A percentile compares a stretch with the other conserved stretches of the same genome.
Evolutionary conservation across 805 yeast genomes (phyloP).

Genomic region (Cephaloascus fragrans): DNA sequence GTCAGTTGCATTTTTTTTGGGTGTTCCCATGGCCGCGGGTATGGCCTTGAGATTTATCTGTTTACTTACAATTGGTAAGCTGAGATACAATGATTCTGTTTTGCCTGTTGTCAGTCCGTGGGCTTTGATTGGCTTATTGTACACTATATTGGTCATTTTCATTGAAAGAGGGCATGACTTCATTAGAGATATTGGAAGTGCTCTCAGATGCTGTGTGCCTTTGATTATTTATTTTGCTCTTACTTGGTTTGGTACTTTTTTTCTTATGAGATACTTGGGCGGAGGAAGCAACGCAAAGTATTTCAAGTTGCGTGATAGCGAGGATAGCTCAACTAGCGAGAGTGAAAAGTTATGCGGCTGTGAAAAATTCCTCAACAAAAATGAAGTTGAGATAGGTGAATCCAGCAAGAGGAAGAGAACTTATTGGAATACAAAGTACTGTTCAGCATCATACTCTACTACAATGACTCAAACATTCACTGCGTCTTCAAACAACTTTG

Average conservation of each 20-base stretch:
- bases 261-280: constrained; percentile 19
- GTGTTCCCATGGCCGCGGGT: constrained; percentile 41
- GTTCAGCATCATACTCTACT: constrained; percentile 28
- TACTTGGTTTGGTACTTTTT: constrained; percentile 36
- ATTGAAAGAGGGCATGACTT: constrained; percentile 39
- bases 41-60: constrained; percentile 25
- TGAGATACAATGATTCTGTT: constrained; percentile 20
- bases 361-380: too few relatives aligned
- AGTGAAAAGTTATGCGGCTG: constrained; percentile 39
- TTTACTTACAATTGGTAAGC: constrained; percentile 15
- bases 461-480: constrained; percentile 44
- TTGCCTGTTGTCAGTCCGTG: constrained; percentile 36
- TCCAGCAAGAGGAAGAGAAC: neutral
- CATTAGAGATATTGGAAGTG: constrained; percentile 36
- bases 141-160: constrained; percentile 41
- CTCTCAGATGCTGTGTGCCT: constrained; percentile 41
- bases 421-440: constrained; percentile 9
- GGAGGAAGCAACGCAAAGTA: constrained; percentile 3
- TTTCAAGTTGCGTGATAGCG: neutral
- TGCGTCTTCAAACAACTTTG: constrained; percentile 51
- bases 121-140: constrained; percentile 42
- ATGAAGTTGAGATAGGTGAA: constrained; percentile 2
- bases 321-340: constrained; percentile 19
- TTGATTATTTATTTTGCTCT: constrained; percentile 35
- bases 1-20: constrained; percentile 43